Evolutionary conservation across 2,329 filamentous ascomycete species (phyloP).

Genomic region (Trichoderma guizhouense): DNA sequence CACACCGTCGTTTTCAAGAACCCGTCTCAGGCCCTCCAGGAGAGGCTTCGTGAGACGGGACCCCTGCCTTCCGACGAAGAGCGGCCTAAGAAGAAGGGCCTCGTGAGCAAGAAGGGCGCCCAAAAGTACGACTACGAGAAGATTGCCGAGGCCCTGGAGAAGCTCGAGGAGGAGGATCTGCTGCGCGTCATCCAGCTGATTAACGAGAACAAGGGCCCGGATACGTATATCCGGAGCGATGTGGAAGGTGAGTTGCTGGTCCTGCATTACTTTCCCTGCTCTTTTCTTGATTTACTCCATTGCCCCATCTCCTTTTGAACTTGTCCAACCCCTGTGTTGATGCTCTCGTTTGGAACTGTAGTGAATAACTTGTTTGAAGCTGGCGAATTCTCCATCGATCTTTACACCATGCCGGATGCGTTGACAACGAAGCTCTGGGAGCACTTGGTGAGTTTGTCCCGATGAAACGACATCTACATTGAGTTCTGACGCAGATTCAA

Average conservation of each 20-base stretch:
- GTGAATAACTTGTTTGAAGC: slow-evolving; percentile 49
- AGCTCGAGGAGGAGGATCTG: slow-evolving; percentile 87
- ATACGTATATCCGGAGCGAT: slow-evolving; percentile 97
- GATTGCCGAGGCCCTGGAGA: slow-evolving; percentile 85
- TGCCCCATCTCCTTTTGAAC: not conserved
- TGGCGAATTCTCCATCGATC: slow-evolving; percentile 96
- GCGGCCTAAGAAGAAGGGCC: slow-evolving; percentile 56
- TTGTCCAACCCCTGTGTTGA: slow-evolving; percentile 27
- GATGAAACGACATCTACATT: not conserved
- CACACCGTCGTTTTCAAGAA: slow-evolving; percentile 88
- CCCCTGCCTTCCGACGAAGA: slow-evolving; percentile 75
- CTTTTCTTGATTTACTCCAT: not conserved
- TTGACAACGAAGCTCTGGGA: slow-evolving; percentile 96
- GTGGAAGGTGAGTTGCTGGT: slow-evolving; percentile 70
- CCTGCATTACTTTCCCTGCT: not conserved
- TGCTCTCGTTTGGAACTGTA: slow-evolving; percentile 32
- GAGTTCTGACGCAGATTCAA: not conserved
- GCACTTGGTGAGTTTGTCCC: slow-evolving; percentile 54
- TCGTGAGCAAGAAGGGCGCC: slow-evolving; percentile 73
- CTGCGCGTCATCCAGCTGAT: slow-evolving; percentile 96
- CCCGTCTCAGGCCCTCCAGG: slow-evolving; percentile 80
- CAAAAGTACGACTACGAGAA: slow-evolving; percentile 85
- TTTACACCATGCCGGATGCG: slow-evolving; percentile 91
- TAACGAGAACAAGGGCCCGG: slow-evolving; percentile 90
- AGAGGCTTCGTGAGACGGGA: slow-evolving; percentile 76